Percentiles rank a stretch among this genome's conserved stretches.
Evolutionary conservation across 768 basidiomycete genomes (phyloP).

Genomic region (Boletales sp.): DNA sequence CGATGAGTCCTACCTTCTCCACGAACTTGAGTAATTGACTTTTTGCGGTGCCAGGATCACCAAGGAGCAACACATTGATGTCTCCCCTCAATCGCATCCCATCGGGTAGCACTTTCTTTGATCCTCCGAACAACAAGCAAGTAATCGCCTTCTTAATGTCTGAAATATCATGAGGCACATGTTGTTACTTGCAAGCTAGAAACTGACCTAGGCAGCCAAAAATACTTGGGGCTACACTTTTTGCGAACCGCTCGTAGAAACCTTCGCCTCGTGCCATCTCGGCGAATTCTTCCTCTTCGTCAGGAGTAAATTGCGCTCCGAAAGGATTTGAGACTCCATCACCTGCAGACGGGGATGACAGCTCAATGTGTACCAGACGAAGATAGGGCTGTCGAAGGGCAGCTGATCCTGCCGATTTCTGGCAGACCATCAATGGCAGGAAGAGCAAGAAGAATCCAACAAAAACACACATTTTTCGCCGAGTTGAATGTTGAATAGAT

Average conservation of each 20-base stretch:
- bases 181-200: not conserved
- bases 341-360: constrained; percentile 75
- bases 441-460: not conserved
- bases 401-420: constrained; percentile 81
- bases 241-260: constrained; percentile 91
- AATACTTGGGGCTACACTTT: constrained; percentile 95
- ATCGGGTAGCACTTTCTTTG: constrained; percentile 95
- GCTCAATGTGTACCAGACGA: constrained; percentile 86
- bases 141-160: constrained; percentile 98
- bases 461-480: constrained; percentile 64
- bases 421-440: not conserved
- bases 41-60: constrained; percentile 98
- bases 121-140: constrained; percentile 95
- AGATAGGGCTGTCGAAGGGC: constrained; percentile 94
- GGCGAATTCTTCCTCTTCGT: constrained; percentile 96
- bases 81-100: constrained; percentile 96
- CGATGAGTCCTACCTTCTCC: constrained; percentile 62
- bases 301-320: constrained; percentile 84
- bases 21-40: constrained; percentile 98
- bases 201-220: constrained; percentile 82
- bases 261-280: constrained; percentile 85
- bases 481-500: constrained; percentile 97
- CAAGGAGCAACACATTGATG: constrained; percentile 93
- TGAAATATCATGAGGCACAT: constrained; percentile 30
- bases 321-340: constrained; percentile 78